phyloP scores from a whole-genome alignment of 176 grass and related monocot genomes.

The Cenchrus americanus region DNA sequence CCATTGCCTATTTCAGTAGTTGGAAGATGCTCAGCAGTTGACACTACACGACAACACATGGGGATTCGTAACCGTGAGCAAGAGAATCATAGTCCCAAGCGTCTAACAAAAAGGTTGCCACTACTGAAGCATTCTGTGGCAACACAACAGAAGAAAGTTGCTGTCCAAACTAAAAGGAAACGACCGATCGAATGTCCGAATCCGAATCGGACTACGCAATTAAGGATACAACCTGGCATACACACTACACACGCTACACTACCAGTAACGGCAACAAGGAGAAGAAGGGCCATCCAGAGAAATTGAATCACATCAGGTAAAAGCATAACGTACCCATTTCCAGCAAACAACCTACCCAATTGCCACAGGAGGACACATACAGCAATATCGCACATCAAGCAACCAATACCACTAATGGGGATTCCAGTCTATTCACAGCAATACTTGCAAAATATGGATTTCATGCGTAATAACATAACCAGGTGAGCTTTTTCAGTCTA shows the following conservation, averaged over 20 bases:
- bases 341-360: slow-evolving; percentile 7
- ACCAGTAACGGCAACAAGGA: neutral
- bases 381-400: neutral
- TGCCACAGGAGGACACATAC: neutral
- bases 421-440: neutral
- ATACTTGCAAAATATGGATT: neutral
- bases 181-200: neutral
- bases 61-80: neutral
- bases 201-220: neutral
- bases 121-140: neutral
- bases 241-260: neutral
- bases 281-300: slow-evolving; percentile 5
- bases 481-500: neutral
- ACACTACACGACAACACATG: neutral
- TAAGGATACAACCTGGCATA: neutral
- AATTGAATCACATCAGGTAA: slow-evolving; percentile 22
- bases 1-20: neutral
- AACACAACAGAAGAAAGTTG: slow-evolving; percentile 24
- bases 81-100: neutral
- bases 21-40: neutral
- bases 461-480: neutral
- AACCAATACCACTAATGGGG: neutral
- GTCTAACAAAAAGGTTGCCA: neutral
- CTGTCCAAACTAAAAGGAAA: neutral
- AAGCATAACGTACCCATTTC: neutral